These are phyloP conservation scores for Blattamonas nauphoetae DNA, from an alignment of 78 protist species.

Conservation along the genomic window DNA sequence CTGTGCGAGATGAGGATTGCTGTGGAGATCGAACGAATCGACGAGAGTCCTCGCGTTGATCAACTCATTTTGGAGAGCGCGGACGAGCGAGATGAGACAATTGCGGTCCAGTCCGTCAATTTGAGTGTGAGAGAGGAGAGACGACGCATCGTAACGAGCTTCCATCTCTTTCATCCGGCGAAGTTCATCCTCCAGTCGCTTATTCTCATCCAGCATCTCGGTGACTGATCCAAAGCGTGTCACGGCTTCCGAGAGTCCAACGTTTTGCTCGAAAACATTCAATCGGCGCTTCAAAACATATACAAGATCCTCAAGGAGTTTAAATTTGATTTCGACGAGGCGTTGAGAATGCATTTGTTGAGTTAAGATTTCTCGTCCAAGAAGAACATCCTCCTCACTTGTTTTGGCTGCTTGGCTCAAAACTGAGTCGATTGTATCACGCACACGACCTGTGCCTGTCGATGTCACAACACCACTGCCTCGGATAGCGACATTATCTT, in stretches of 20 bases:
- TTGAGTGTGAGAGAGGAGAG: background rate
- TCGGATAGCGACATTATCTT: background rate
- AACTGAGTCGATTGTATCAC: background rate
- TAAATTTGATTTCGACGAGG: background rate
- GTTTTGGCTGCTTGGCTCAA: background rate
- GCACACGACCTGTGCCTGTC: background rate
- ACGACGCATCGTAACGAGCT: background rate
- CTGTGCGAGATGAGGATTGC: too few relatives aligned
- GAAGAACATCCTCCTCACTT: too few relatives aligned
- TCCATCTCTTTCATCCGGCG: background rate
- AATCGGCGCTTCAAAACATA: background rate
- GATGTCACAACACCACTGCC: background rate
- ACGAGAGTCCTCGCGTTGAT: too few relatives aligned
- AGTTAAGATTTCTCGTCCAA: too few relatives aligned
- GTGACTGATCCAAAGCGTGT: background rate
- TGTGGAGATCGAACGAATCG: too few relatives aligned
- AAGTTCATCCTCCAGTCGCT: background rate
- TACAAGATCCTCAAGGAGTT: background rate
- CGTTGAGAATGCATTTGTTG: background rate
- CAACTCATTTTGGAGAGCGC: background rate
- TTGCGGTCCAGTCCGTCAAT: background rate
- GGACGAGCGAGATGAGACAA: background rate
- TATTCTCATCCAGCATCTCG: background rate
- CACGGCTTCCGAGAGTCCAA: background rate
- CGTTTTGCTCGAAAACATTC: constrained; percentile 10